Percentiles rank a stretch among this genome's conserved stretches.
Conservation (phyloP, 2,329 filamentous ascomycete species). For the Phialophora verrucosa region DNA sequence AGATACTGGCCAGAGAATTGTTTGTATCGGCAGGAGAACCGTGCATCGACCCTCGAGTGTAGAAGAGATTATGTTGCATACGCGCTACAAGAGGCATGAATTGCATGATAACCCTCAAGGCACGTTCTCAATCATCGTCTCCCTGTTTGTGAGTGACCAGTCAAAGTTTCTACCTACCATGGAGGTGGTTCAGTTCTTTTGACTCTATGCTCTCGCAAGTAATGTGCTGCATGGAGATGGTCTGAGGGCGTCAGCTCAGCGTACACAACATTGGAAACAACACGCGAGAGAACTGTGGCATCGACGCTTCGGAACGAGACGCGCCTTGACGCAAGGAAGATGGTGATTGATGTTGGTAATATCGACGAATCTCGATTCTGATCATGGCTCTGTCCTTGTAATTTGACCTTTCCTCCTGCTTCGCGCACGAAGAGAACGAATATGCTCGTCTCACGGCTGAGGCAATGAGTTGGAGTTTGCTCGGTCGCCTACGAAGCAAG, state of each 20-base stretch:
- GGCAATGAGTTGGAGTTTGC: background rate
- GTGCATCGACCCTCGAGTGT: background rate
- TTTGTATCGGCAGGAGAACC: background rate
- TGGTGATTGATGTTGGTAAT: background rate
- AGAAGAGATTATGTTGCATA: background rate
- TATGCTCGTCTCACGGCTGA: background rate
- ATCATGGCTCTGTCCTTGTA: background rate
- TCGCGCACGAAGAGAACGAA: background rate
- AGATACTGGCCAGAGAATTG: background rate
- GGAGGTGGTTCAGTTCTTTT: background rate
- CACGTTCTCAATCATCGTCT: background rate
- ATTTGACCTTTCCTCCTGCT: background rate
- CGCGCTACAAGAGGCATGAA: background rate
- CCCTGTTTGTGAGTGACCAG: background rate
- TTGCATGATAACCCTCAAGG: background rate
- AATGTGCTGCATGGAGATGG: no score
- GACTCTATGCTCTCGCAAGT: background rate
- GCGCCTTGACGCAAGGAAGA: background rate
- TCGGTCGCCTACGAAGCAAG: background rate
- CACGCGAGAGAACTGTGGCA: no score
- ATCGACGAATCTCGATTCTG: background rate
- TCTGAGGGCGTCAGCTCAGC: no score
- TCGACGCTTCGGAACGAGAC: background rate
- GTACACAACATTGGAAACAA: no score
- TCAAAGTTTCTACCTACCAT: background rate